phyloP scores from a whole-genome alignment of 345 rosid genomes.

The Mallotus nudiflorus region DNA sequence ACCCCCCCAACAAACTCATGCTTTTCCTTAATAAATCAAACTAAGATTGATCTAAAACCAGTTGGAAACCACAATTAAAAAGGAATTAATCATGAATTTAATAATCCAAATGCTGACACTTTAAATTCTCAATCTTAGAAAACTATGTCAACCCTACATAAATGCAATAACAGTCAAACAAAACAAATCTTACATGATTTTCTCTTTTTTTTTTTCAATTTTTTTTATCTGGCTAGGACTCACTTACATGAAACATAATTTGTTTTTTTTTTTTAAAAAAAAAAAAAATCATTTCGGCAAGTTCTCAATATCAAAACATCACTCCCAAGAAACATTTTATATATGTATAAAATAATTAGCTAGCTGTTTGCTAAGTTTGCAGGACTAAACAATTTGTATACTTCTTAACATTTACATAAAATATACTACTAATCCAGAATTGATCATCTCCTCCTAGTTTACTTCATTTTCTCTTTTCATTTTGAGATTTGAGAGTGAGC shows the following conservation, averaged over 20 bases:
- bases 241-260: too few species aligned
- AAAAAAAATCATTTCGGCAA: background rate
- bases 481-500: slow-evolving; percentile 6
- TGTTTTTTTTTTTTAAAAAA: background rate
- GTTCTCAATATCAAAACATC: background rate
- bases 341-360: background rate
- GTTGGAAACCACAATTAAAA: background rate
- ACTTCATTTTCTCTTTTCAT: background rate
- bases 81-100: background rate
- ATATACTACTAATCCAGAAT: background rate
- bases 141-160: background rate
- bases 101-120: background rate
- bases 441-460: too few species aligned
- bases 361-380: background rate
- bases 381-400: background rate
- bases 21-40: background rate
- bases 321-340: background rate
- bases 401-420: background rate
- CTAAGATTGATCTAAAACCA: background rate
- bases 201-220: background rate
- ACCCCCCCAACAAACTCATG: background rate
- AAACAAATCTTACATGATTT: background rate
- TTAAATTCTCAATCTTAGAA: background rate
- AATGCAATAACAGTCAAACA: slow-evolving; percentile 1
- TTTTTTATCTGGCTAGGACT: too few species aligned